phyloP scores from a whole-genome alignment of 2,329 filamentous ascomycete species.

The Dothistroma septosporum region DNA sequence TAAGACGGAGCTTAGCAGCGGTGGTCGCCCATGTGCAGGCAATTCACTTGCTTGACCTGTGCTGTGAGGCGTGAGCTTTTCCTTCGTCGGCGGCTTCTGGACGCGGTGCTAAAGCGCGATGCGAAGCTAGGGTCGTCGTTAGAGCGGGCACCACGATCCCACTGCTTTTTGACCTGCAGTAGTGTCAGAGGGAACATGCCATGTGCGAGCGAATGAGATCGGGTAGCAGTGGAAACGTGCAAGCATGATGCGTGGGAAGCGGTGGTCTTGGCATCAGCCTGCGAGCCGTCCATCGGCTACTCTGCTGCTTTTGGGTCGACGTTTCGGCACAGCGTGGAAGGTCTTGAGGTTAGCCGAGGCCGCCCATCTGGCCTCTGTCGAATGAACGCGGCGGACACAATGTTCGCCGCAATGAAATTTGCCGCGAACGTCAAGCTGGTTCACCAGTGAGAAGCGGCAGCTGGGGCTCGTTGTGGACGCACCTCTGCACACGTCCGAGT shows the following conservation, averaged over 20 bases:
- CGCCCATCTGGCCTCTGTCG: neutral
- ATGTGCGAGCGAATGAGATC: slow-evolving; percentile 1
- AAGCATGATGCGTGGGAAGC: neutral
- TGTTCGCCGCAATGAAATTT: neutral
- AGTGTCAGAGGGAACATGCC: neutral
- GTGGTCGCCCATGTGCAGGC: neutral
- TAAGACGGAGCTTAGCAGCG: neutral
- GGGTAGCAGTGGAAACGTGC: neutral
- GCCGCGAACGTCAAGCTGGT: neutral
- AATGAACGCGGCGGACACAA: neutral
- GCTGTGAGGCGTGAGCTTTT: neutral
- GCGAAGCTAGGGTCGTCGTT: neutral
- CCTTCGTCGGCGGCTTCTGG: slow-evolving; percentile 7
- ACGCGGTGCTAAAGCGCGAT: slow-evolving; percentile 7
- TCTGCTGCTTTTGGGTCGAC: slow-evolving; percentile 2
- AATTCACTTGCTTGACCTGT: neutral
- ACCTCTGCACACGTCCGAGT: neutral
- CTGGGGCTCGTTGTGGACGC: neutral
- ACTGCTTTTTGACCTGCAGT: slow-evolving; percentile 2
- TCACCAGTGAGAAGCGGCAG: neutral
- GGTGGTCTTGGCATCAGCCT: neutral
- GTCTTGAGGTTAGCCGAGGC: slow-evolving; percentile 2
- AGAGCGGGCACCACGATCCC: slow-evolving; percentile 1
- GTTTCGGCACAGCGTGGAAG: neutral
- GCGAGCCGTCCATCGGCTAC: slow-evolving; percentile 5